A percentile compares a stretch with the other conserved stretches of the same genome.
phyloP scores from a whole-genome alignment of 345 rosid species.

The Boechera divaricarpa region DNA sequence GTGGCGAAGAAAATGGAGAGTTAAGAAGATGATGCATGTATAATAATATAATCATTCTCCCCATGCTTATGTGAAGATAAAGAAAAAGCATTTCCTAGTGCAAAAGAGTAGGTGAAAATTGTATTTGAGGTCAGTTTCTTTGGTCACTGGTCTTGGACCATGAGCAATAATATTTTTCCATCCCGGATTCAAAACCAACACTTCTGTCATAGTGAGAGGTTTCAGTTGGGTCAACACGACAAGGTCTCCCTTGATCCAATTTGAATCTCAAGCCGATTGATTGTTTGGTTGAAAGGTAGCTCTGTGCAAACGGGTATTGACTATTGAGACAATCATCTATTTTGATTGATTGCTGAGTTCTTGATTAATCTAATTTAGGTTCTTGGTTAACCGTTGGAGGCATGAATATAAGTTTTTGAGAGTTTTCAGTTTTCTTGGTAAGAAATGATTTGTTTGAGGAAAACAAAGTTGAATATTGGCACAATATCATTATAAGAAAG shows the following conservation, averaged over 20 bases:
- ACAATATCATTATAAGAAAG: constrained; percentile 25
- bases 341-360: constrained; percentile 3
- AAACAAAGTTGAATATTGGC: constrained; percentile 3
- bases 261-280: background rate
- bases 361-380: constrained; percentile 11
- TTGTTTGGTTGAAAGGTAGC: background rate
- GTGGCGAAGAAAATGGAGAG: constrained; percentile 37
- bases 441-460: constrained; percentile 11
- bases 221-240: background rate
- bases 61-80: constrained; percentile 23
- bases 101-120: constrained; percentile 39
- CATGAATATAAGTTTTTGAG: background rate
- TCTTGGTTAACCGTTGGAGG: constrained; percentile 30
- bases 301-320: background rate
- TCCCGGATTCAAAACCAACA: constrained; percentile 12
- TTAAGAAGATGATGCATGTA: constrained; percentile 33
- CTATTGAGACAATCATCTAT: background rate
- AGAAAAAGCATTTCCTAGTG: constrained; percentile 41
- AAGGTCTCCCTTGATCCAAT: background rate
- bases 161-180: background rate
- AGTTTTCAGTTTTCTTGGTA: constrained; percentile 18
- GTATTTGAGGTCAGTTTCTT: constrained; percentile 11
- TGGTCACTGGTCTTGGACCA: constrained; percentile 32
- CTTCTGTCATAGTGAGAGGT: background rate
- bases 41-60: constrained; percentile 31